These are phyloP conservation scores for Colletotrichum cereale DNA, from an alignment of 2,329 filamentous ascomycete genomes.

Conservation along the genomic window DNA sequence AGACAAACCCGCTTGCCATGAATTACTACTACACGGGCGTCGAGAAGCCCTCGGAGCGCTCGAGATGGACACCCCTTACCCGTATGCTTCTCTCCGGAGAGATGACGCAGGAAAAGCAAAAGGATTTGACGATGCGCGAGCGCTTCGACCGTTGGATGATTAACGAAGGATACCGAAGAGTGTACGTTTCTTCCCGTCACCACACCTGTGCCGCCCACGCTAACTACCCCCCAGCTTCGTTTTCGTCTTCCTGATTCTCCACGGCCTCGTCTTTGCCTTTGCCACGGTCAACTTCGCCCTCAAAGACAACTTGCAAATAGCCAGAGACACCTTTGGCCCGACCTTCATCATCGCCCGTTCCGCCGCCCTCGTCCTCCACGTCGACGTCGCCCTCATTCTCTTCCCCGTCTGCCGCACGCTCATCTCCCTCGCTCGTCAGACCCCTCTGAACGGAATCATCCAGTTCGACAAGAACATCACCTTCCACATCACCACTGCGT, in stretches of 20 bases:
- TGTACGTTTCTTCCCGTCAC: constrained; percentile 64
- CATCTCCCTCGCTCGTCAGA: constrained; percentile 84
- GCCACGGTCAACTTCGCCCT: constrained; percentile 84
- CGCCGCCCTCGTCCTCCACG: constrained; percentile 81
- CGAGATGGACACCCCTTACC: constrained; percentile 85
- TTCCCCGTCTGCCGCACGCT: constrained; percentile 87
- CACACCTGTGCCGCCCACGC: neutral
- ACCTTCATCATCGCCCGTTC: constrained; percentile 83
- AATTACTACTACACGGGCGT: constrained; percentile 50
- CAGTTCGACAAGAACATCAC: constrained; percentile 92
- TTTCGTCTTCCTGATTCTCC: constrained; percentile 78
- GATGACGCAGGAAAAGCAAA: constrained; percentile 80
- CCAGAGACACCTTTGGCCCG: constrained; percentile 77
- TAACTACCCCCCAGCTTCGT: constrained; percentile 71
- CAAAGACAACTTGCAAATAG: constrained; percentile 78
- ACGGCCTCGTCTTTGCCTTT: constrained; percentile 83
- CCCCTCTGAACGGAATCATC: constrained; percentile 86
- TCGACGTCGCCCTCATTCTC: constrained; percentile 83
- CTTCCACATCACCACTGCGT: constrained; percentile 86
- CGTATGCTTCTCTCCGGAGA: constrained; percentile 87
- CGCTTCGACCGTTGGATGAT: constrained; percentile 90
- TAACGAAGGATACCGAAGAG: constrained; percentile 85
- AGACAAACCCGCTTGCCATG: constrained; percentile 46
- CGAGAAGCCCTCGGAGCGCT: constrained; percentile 73
- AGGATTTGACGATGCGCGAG: constrained; percentile 75